phyloP scores from a whole-genome alignment of 179 eudicot species.

The Pouteria campechiana region DNA sequence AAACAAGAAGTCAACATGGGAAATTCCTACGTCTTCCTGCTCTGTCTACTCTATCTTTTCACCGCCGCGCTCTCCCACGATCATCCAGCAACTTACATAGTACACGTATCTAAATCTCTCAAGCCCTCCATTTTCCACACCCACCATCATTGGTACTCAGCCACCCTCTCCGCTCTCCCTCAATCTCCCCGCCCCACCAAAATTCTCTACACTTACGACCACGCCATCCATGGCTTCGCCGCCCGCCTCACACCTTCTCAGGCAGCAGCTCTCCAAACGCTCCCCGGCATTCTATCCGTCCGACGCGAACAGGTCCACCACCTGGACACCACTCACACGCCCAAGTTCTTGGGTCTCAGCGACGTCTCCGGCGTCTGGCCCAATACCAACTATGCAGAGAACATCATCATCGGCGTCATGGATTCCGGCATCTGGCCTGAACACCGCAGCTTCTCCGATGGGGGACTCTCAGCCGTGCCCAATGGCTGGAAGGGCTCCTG shows the following conservation, averaged over 20 bases:
- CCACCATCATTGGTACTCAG: constrained; percentile 45
- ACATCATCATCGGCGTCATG: constrained; percentile 65
- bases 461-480: constrained; percentile 42
- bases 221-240: constrained; percentile 59
- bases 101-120: constrained; percentile 53
- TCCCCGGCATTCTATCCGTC: constrained; percentile 43
- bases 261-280: constrained; percentile 30
- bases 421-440: constrained; percentile 97
- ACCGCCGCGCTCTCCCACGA: too few relatives aligned
- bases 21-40: too few relatives aligned
- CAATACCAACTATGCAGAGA: constrained; percentile 64
- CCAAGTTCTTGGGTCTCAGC: constrained; percentile 52
- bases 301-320: constrained; percentile 40
- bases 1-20: too few relatives aligned
- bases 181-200: constrained; percentile 14
- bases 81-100: constrained; percentile 34
- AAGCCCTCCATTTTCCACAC: constrained; percentile 35
- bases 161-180: constrained; percentile 49
- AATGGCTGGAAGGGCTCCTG: constrained; percentile 58
- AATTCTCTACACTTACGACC: constrained; percentile 62
- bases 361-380: constrained; percentile 75
- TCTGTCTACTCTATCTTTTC: too few relatives aligned
- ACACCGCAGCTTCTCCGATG: constrained; percentile 54
- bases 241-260: constrained; percentile 46
- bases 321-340: constrained; percentile 71